phyloP scores from a whole-genome alignment of 441 rosid genomes.

The Arabidopsis hybrid region DNA sequence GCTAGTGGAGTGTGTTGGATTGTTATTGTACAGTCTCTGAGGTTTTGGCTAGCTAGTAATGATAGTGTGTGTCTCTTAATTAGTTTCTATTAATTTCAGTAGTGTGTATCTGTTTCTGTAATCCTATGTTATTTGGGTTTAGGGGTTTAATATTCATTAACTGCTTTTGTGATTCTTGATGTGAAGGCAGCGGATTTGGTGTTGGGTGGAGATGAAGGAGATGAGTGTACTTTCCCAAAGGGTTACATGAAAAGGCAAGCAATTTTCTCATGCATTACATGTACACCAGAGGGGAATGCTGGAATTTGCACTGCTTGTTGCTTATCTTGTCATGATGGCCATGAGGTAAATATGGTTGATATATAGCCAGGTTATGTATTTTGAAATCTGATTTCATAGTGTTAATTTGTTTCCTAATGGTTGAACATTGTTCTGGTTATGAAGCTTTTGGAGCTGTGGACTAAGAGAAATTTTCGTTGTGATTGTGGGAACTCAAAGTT shows the following conservation, averaged over 20 bases:
- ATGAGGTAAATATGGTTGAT: conserved; percentile 65
- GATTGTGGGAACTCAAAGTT: conserved; percentile 96
- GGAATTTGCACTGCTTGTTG: conserved; percentile 97
- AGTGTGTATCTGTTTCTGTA: conserved; percentile 3
- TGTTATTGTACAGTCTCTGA: conserved; percentile 19
- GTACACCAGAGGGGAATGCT: conserved; percentile 92
- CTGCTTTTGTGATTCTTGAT: conserved; percentile 16
- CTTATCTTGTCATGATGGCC: conserved; percentile 95
- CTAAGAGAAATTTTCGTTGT: conserved; percentile 87
- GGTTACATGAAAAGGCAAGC: conserved; percentile 96
- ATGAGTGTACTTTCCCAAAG: conserved; percentile 83
- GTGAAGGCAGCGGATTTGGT: conserved; percentile 90
- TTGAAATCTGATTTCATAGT: neutral
- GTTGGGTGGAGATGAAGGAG: conserved; percentile 96
- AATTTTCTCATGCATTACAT: conserved; percentile 89
- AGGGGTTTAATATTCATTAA: neutral
- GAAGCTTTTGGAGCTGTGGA: conserved; percentile 95
- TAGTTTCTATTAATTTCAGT: no score
- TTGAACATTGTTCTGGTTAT: conserved; percentile 30
- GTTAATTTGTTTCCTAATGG: conserved; percentile 8
- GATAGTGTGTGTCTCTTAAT: neutral
- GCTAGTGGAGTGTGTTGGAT: neutral
- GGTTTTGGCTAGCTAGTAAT: conserved; percentile 3
- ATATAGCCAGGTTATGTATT: conserved; percentile 4
- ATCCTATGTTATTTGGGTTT: neutral